A percentile compares a stretch with the other conserved stretches of the same genome.
Conservation (phyloP, 2,329 filamentous ascomycete genomes). For the Teratosphaeriaceae sp. region DNA sequence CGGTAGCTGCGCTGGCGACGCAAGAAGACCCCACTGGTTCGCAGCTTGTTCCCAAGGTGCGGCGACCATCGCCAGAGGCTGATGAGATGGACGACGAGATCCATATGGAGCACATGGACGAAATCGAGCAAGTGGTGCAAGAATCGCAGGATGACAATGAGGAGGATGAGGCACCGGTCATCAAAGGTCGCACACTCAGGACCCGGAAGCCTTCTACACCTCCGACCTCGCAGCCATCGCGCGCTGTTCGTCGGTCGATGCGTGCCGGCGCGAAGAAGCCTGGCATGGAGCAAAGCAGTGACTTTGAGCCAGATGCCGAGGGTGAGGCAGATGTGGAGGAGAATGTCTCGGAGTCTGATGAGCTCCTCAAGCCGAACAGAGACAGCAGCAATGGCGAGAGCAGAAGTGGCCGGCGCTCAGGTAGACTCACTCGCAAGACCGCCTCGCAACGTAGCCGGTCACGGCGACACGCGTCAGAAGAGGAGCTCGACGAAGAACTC, state of each 20-base stretch:
- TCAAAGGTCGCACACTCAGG: slow-evolving; percentile 33
- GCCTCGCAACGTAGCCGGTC: slow-evolving; percentile 40
- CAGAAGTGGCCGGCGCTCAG: slow-evolving; percentile 42
- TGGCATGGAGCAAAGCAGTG: slow-evolving; percentile 46
- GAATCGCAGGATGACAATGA: slow-evolving; percentile 47
- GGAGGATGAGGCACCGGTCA: slow-evolving; percentile 37
- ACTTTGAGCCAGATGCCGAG: slow-evolving; percentile 56
- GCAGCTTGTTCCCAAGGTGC: too few relatives aligned
- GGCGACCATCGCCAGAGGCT: slow-evolving; percentile 21
- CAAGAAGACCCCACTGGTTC: too few relatives aligned
- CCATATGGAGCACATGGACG: slow-evolving; percentile 28
- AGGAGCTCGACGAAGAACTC: slow-evolving; percentile 39
- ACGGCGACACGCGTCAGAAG: slow-evolving; percentile 40
- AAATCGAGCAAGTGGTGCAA: slow-evolving; percentile 37
- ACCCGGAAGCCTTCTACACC: slow-evolving; percentile 26
- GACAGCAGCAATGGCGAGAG: slow-evolving; percentile 41
- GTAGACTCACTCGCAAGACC: slow-evolving; percentile 43
- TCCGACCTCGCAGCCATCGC: slow-evolving; percentile 20
- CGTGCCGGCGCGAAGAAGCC: slow-evolving; percentile 37
- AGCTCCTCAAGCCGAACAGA: slow-evolving; percentile 36
- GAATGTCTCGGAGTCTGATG: slow-evolving; percentile 46
- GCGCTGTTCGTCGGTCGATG: slow-evolving; percentile 34
- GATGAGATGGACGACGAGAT: slow-evolving; percentile 28
- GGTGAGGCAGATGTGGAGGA: slow-evolving; percentile 50
- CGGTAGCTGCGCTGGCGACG: slow-evolving; percentile 29